A percentile compares a stretch with the other conserved stretches of the same genome.
These are phyloP conservation scores for Fusarium albidum DNA, from an alignment of 2,329 filamentous ascomycete genomes.

Conservation along the genomic window DNA sequence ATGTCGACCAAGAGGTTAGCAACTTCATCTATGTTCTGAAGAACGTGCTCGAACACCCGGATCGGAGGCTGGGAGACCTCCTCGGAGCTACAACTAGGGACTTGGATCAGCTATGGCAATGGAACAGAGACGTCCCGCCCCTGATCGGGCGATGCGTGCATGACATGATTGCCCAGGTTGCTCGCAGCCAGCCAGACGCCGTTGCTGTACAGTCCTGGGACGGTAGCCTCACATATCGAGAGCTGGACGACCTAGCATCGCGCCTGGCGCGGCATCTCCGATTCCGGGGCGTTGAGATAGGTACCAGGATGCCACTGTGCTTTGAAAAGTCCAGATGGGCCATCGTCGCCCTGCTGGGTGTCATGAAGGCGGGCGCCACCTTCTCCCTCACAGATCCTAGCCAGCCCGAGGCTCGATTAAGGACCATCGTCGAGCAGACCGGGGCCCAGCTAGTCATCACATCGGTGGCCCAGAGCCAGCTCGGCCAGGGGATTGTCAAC, in stretches of 20 bases:
- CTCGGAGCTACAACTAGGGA: constrained; percentile 42
- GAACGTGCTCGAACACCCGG: constrained; percentile 19
- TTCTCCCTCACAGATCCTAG: constrained; percentile 58
- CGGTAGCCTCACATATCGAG: constrained; percentile 55
- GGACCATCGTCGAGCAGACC: constrained; percentile 55
- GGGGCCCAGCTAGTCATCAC: constrained; percentile 50
- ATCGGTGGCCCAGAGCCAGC: constrained; percentile 48
- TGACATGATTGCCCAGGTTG: constrained; percentile 53
- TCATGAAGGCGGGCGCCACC: constrained; percentile 58
- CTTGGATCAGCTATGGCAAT: constrained; percentile 55
- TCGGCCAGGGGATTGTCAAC: constrained; percentile 49
- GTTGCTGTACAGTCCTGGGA: constrained; percentile 60
- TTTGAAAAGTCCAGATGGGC: constrained; percentile 60
- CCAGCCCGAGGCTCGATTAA: constrained; percentile 54
- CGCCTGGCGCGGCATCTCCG: constrained; percentile 51
- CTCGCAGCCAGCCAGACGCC: constrained; percentile 46
- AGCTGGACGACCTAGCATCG: constrained; percentile 54
- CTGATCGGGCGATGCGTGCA: constrained; percentile 55
- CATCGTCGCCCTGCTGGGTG: constrained; percentile 53
- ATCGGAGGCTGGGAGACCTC: constrained; percentile 16
- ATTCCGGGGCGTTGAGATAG: constrained; percentile 46
- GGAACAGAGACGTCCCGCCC: constrained; percentile 54
- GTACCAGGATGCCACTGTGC: constrained; percentile 57
- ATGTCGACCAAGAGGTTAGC: constrained; percentile 22
- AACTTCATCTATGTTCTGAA: constrained; percentile 29